Conservation (phyloP, 2,329 filamentous ascomycete genomes). For the Nigrospora oryzae region DNA sequence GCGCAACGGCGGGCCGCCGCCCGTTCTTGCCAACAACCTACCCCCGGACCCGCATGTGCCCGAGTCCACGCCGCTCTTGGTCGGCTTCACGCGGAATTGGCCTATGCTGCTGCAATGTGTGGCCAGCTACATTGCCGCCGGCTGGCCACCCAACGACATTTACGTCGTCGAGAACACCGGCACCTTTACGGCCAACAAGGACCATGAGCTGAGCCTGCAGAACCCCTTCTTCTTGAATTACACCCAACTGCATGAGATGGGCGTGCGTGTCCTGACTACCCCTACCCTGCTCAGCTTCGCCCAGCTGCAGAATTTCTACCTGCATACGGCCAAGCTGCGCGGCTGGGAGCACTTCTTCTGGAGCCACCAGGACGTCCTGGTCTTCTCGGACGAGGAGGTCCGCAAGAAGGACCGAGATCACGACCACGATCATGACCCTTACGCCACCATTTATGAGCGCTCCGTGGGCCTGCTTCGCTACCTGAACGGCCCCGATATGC, state of each 20-base stretch:
- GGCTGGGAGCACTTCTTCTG: constrained; percentile 38
- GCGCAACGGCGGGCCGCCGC: constrained; percentile 15
- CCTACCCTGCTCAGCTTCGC: constrained; percentile 38
- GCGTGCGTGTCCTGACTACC: constrained; percentile 39
- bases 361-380: constrained; percentile 39
- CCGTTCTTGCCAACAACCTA: constrained; percentile 20
- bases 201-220: constrained; percentile 32
- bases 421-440: constrained; percentile 23
- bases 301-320: constrained; percentile 40
- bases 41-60: constrained; percentile 23
- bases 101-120: constrained; percentile 42
- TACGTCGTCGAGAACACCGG: constrained; percentile 48
- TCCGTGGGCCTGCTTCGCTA: constrained; percentile 21
- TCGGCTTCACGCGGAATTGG: constrained; percentile 47
- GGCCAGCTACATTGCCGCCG: constrained; percentile 43
- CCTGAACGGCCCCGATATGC: constrained; percentile 22
- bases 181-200: constrained; percentile 37
- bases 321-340: constrained; percentile 29
- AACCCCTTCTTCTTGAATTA: constrained; percentile 49
- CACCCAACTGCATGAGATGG: constrained; percentile 33
- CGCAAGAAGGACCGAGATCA: constrained; percentile 24
- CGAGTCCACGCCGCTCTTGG: constrained; percentile 30
- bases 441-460: constrained; percentile 23
- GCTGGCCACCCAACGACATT: constrained; percentile 45
- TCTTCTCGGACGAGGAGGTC: constrained; percentile 30